These are phyloP conservation scores for Fusarium illudens DNA, from an alignment of 2,329 filamentous ascomycete species.

Conservation along the genomic window DNA sequence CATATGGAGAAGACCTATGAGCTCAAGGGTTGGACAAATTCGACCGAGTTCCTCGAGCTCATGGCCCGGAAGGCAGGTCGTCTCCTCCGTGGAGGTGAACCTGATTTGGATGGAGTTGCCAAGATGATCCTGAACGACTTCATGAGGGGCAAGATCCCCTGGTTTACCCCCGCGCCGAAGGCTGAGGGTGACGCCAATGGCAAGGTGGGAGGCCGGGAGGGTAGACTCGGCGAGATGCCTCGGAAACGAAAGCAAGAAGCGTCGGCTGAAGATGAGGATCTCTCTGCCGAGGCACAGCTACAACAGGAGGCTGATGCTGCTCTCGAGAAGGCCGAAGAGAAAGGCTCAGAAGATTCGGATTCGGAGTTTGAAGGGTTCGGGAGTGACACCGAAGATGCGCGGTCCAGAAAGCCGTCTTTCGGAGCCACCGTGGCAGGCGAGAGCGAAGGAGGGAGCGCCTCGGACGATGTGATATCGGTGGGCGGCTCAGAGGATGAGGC, in stretches of 20 bases:
- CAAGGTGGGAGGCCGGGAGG: constrained; percentile 74
- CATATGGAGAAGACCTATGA: constrained; percentile 96
- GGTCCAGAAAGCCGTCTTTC: constrained; percentile 45
- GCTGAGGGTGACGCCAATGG: constrained; percentile 60
- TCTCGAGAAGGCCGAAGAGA: constrained; percentile 44
- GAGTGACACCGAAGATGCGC: constrained; percentile 47
- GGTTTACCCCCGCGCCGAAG: constrained; percentile 86
- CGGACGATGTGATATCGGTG: constrained; percentile 48
- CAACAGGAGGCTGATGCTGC: constrained; percentile 40
- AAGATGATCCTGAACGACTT: constrained; percentile 99
- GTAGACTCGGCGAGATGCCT: constrained; percentile 85
- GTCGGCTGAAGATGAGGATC: constrained; percentile 53
- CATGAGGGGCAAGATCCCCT: constrained; percentile 91
- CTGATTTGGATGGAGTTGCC: constrained; percentile 92
- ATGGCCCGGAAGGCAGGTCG: constrained; percentile 88
- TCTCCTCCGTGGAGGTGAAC: constrained; percentile 89
- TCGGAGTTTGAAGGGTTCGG: constrained; percentile 50
- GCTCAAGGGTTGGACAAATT: constrained; percentile 78
- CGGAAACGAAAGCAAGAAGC: constrained; percentile 77
- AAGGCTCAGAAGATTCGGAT: constrained; percentile 48
- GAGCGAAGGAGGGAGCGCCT: constrained; percentile 53
- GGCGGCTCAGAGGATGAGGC: constrained; percentile 50
- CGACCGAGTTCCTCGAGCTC: constrained; percentile 85
- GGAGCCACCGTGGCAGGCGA: constrained; percentile 45
- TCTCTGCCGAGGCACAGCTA: constrained; percentile 43